A percentile compares a stretch with the other conserved stretches of the same genome.
Evolutionary conservation across 768 basidiomycete genomes (phyloP).

Genomic region (Tephrocybe sp.): DNA sequence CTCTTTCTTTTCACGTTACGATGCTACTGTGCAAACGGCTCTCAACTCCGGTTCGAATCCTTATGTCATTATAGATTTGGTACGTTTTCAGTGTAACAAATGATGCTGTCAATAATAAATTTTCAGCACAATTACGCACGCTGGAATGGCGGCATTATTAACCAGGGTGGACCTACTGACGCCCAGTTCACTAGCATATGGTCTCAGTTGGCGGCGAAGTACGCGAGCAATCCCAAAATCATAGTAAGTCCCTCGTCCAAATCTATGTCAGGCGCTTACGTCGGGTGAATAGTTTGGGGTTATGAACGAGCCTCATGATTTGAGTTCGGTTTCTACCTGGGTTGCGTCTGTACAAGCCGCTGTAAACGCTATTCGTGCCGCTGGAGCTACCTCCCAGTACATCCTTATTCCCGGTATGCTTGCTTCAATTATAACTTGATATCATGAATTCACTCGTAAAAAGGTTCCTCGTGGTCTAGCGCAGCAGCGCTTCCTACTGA

Average conservation of each 20-base stretch:
- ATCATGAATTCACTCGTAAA: neutral
- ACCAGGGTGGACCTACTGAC: constrained; percentile 56
- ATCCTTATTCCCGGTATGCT: constrained; percentile 51
- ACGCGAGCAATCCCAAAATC: constrained; percentile 36
- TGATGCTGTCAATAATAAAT: neutral
- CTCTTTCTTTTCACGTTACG: constrained; percentile 43
- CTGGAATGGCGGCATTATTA: constrained; percentile 54
- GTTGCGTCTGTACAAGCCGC: constrained; percentile 48
- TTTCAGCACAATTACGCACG: constrained; percentile 53
- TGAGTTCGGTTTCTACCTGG: constrained; percentile 42
- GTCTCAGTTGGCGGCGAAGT: constrained; percentile 48
- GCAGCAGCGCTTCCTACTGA: constrained; percentile 36
- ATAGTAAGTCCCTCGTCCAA: constrained; percentile 33
- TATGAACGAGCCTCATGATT: constrained; percentile 65
- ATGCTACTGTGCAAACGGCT: constrained; percentile 45
- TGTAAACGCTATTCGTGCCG: constrained; percentile 57
- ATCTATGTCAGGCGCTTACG: neutral
- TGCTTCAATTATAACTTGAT: neutral
- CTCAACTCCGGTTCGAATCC: constrained; percentile 36
- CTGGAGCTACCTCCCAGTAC: constrained; percentile 51
- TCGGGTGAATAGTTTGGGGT: constrained; percentile 22
- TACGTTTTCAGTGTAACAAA: constrained; percentile 17
- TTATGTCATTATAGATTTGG: constrained; percentile 50
- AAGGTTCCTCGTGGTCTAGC: constrained; percentile 27
- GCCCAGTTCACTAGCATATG: constrained; percentile 50